Conservation (phyloP, 371 early-diverging fungal species). For the Smittium culicis region DNA sequence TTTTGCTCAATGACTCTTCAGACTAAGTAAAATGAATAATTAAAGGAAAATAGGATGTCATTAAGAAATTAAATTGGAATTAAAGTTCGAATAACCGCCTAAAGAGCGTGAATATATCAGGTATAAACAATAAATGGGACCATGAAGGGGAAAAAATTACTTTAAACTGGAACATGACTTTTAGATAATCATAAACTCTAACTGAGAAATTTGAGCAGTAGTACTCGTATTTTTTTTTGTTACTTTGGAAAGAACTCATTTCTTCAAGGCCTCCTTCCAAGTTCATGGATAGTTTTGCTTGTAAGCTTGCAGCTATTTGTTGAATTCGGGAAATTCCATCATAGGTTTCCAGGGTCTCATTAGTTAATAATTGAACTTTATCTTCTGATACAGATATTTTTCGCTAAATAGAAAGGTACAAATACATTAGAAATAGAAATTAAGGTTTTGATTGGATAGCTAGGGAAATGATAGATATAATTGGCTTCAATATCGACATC, state of each 20-base stretch:
- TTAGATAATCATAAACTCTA: constrained; percentile 61
- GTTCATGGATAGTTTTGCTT: constrained; percentile 56
- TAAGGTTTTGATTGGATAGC: no score
- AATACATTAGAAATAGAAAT: no score
- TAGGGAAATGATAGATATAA: no score
- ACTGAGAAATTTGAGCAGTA: constrained; percentile 66
- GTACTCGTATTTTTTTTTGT: constrained; percentile 55
- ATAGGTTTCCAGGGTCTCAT: constrained; percentile 65
- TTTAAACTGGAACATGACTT: constrained; percentile 46
- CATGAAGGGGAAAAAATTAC: constrained; percentile 23
- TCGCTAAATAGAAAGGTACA: constrained; percentile 46
- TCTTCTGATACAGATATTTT: constrained; percentile 49
- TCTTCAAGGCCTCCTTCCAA: constrained; percentile 49
- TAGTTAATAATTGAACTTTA: constrained; percentile 53
- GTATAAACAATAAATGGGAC: no score
- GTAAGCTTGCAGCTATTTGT: constrained; percentile 59
- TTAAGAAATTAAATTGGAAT: no score
- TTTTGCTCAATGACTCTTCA: constrained; percentile 1
- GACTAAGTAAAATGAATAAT: no score
- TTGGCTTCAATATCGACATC: no score
- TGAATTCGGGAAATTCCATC: constrained; percentile 65
- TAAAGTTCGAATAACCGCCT: no score
- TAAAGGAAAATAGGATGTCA: no score
- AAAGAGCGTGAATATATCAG: no score
- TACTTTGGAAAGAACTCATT: constrained; percentile 65